Evolutionary conservation across 2,329 filamentous ascomycete genomes (phyloP).

Genomic region (Monilinia vaccinii-corymbosi): DNA sequence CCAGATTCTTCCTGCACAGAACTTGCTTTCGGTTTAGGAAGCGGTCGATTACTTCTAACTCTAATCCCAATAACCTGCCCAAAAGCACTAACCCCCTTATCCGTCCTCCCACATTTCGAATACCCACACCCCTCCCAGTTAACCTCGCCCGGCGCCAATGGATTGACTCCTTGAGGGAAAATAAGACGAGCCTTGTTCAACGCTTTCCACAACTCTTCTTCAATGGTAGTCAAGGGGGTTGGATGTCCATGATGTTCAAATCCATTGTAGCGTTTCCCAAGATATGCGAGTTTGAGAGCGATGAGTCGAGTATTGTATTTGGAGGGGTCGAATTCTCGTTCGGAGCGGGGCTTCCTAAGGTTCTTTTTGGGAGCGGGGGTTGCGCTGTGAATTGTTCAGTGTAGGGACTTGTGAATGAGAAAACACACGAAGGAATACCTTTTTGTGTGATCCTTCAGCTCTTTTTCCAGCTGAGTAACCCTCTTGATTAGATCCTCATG

Average conservation of each 20-base stretch:
- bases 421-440: constrained; percentile 14
- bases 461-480: constrained; percentile 57
- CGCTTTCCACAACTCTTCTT: constrained; percentile 90
- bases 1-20: constrained; percentile 9
- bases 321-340: constrained; percentile 54
- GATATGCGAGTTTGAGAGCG: constrained; percentile 87
- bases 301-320: constrained; percentile 78
- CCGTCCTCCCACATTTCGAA: constrained; percentile 89
- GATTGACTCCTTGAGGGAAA: constrained; percentile 45
- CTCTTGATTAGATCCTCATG: constrained; percentile 58
- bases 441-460: constrained; percentile 45
- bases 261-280: constrained; percentile 85
- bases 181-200: constrained; percentile 76
- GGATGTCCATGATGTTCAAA: constrained; percentile 75
- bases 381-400: constrained; percentile 8
- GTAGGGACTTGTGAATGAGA: background rate
- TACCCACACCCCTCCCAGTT: constrained; percentile 83
- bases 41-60: constrained; percentile 69
- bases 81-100: constrained; percentile 90
- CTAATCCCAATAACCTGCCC: constrained; percentile 84
- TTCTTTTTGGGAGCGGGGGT: constrained; percentile 33
- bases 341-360: constrained; percentile 24
- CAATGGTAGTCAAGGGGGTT: constrained; percentile 69
- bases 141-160: constrained; percentile 44
- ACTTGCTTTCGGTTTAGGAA: constrained; percentile 31